Conservation (phyloP, 805 yeast species). For the Kluyveromyces siamensis region DNA sequence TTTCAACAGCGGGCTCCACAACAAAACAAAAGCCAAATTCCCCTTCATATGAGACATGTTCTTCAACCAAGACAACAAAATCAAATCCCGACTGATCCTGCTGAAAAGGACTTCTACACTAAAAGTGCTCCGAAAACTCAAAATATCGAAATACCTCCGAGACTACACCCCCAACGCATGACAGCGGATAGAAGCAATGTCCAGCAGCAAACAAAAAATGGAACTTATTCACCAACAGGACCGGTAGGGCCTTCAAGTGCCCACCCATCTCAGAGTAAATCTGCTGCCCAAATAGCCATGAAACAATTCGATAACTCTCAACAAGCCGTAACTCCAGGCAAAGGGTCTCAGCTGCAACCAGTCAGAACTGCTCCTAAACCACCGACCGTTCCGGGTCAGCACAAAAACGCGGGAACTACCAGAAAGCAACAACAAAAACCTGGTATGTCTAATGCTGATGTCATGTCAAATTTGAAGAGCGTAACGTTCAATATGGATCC, state of each 20-base stretch:
- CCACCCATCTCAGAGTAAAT: neutral
- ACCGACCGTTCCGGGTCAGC: slow-evolving; percentile 8
- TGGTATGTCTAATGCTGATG: slow-evolving; percentile 79
- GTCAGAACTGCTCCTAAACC: slow-evolving; percentile 27
- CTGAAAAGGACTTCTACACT: slow-evolving; percentile 1
- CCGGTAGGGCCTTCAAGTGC: neutral
- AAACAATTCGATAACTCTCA: slow-evolving; percentile 4
- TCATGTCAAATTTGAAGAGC: slow-evolving; percentile 68
- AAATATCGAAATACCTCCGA: slow-evolving; percentile 15
- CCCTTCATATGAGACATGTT: slow-evolving; percentile 1
- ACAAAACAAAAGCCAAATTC: neutral
- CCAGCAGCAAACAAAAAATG: slow-evolving; percentile 1
- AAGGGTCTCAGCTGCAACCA: slow-evolving; percentile 16
- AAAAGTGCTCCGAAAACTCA: neutral
- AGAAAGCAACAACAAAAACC: slow-evolving; percentile 43
- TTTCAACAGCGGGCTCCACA: slow-evolving; percentile 1
- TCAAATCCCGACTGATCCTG: neutral
- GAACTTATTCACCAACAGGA: neutral
- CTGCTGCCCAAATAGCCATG: slow-evolving; percentile 12
- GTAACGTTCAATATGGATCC: slow-evolving; percentile 86
- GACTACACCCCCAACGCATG: slow-evolving; percentile 10
- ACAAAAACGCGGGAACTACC: slow-evolving; percentile 25
- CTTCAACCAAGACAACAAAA: neutral
- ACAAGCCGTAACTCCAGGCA: slow-evolving; percentile 4
- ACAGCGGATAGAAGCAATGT: slow-evolving; percentile 1